These are phyloP conservation scores for Dactylellina haptotyla DNA, from an alignment of 2,329 filamentous ascomycete genomes.

Conservation along the genomic window DNA sequence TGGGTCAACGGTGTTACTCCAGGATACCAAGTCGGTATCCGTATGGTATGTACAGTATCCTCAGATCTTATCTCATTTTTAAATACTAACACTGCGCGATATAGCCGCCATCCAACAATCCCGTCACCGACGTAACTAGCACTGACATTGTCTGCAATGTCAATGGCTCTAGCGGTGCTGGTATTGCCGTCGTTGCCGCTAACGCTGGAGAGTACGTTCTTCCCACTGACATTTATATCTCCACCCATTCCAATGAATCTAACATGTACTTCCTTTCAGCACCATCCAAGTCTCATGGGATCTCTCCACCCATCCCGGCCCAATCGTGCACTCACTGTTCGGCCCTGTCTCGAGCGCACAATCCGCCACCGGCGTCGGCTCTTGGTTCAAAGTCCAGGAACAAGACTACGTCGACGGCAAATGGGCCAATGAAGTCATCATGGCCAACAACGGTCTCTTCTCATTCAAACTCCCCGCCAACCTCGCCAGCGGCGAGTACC, in stretches of 20 bases:
- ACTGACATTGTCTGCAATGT: slow-evolving; percentile 51
- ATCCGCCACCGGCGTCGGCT: slow-evolving; percentile 58
- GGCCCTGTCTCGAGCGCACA: slow-evolving; percentile 58
- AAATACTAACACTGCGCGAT: neutral
- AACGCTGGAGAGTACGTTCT: slow-evolving; percentile 42
- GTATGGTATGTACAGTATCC: slow-evolving; percentile 40
- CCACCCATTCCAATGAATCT: slow-evolving; percentile 55
- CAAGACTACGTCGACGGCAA: slow-evolving; percentile 57
- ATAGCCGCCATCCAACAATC: slow-evolving; percentile 51
- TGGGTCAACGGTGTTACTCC: slow-evolving; percentile 61
- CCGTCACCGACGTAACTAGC: slow-evolving; percentile 47
- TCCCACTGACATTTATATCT: slow-evolving; percentile 1
- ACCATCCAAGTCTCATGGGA: slow-evolving; percentile 61
- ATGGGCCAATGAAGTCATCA: slow-evolving; percentile 59
- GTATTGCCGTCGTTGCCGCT: slow-evolving; percentile 59
- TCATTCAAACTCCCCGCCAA: slow-evolving; percentile 58
- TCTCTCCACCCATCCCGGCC: slow-evolving; percentile 61
- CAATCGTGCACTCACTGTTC: slow-evolving; percentile 62
- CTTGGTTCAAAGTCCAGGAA: slow-evolving; percentile 60
- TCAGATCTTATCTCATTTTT: neutral
- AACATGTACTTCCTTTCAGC: slow-evolving; percentile 56
- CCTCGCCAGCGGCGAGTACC: slow-evolving; percentile 60
- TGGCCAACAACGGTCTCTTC: slow-evolving; percentile 54
- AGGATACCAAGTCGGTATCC: slow-evolving; percentile 55
- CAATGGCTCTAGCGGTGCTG: slow-evolving; percentile 51